Percentiles rank a stretch among this genome's conserved stretches.
Evolutionary conservation across 192 early-diverging fungal genomes (phyloP).

Genomic region (Mortierella antarctica): DNA sequence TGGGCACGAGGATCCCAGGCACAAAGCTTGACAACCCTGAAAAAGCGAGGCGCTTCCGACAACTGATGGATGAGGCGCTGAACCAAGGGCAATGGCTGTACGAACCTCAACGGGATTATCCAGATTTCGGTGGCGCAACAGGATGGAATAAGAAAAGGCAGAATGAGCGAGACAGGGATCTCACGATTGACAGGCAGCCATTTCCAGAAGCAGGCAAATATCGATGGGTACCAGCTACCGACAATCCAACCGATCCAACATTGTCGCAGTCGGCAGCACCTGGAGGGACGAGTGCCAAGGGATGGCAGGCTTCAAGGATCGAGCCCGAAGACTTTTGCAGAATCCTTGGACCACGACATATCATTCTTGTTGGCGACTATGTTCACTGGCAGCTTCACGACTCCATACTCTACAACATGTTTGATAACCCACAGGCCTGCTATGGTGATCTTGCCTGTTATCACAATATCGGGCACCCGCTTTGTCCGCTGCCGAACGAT

Average conservation of each 20-base stretch:
- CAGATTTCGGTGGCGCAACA: conserved; percentile 43
- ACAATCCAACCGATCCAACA: neutral
- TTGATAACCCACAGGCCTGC: conserved; percentile 63
- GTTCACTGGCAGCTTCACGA: conserved; percentile 66
- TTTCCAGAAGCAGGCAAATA: conserved; percentile 52
- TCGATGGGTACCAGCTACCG: conserved; percentile 28
- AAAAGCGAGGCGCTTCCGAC: conserved; percentile 35
- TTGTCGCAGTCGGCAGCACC: neutral
- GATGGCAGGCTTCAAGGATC: conserved; percentile 36
- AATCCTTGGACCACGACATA: conserved; percentile 50
- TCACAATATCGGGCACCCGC: conserved; percentile 40
- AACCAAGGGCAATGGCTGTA: conserved; percentile 44
- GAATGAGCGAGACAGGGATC: conserved; percentile 42
- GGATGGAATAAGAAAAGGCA: conserved; percentile 49
- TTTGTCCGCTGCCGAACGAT: conserved; percentile 38
- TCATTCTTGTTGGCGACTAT: conserved; percentile 63
- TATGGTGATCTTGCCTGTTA: conserved; percentile 66
- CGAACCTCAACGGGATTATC: conserved; percentile 35
- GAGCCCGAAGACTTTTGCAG: conserved; percentile 54
- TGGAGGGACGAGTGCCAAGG: neutral
- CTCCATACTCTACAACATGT: conserved; percentile 61
- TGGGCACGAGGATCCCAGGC: conserved; percentile 13
- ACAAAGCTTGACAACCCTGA: conserved; percentile 18
- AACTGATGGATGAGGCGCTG: conserved; percentile 34
- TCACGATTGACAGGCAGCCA: conserved; percentile 37